Evolutionary conservation across 2,329 filamentous ascomycete species (phyloP), one percentile per base, ranked within the genome.

Genomic region (Trichoderma breve): DNA sequence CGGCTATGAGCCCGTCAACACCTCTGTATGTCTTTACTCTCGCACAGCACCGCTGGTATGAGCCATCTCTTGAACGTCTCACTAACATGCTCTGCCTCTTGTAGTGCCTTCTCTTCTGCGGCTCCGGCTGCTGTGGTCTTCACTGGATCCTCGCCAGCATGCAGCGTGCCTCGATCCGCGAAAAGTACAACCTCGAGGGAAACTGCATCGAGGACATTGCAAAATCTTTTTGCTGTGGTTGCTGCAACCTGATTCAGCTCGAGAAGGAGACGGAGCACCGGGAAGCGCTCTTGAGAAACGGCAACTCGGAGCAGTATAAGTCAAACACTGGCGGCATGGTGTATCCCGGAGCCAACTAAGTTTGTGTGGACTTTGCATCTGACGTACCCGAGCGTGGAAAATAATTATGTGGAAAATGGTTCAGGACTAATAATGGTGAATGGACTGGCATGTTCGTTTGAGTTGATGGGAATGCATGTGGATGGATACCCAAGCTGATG

Each of bases 1-100:
- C 21, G 84, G 83, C 15, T 86, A 84, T 39, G 82, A 85, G 79
- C 80, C 82, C 36, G 78, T 85, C 76, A 86, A 86, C 78, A 84
- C 82, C 14, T 82, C 82, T 39, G 84, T 86, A 79, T 30, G 84
- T 69, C 39, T 36, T 62, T 18, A 5, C 7, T 36, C 14, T n/a
- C 30, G 79, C 21, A 30, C 21, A 43, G 53, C 24, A 47, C 15
- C 12, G 43, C 55, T 8, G 18, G 4, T 6, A 26, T 26, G 7
- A 5, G 14, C 28, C 26, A 14, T n/a, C 69, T 32, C 24, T 21
- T 4, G 1, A n/a, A n/a, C 8, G 18, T 0, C 2, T 7, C 26
- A 55, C 73, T 76, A 71, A 76, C 21, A 24, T 18, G 79, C 28
- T 9, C 0, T 18, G 9, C 5, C 21, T 32, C 8, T 9, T 34